phyloP scores from a whole-genome alignment of 73 alveolate genomes.

The Paramecium sonneborni region DNA sequence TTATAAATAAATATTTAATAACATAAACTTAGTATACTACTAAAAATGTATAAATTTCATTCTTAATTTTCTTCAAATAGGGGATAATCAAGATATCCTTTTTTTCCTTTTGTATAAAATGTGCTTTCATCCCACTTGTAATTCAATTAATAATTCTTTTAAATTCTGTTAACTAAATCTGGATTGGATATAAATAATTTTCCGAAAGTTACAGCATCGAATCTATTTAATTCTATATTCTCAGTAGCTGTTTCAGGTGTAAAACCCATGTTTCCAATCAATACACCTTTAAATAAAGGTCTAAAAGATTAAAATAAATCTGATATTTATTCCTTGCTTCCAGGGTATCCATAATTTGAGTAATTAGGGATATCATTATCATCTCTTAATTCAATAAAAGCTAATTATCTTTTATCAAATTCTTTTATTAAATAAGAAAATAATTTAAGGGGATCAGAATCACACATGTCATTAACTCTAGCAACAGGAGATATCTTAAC shows the following conservation, averaged over 20 bases:
- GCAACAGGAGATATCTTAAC: slow-evolving; percentile 70
- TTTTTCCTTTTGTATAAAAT: slow-evolving; percentile 34
- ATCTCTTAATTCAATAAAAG: slow-evolving; percentile 58
- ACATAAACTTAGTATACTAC: no score
- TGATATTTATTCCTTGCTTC: slow-evolving; percentile 44
- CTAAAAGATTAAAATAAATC: slow-evolving; percentile 45
- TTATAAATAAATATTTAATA: no score
- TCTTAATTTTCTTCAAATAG: neutral
- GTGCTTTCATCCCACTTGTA: slow-evolving; percentile 56
- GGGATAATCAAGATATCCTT: slow-evolving; percentile 59
- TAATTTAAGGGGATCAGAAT: slow-evolving; percentile 67
- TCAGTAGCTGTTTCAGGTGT: slow-evolving; percentile 26
- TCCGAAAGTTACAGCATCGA: slow-evolving; percentile 56
- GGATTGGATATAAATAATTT: slow-evolving; percentile 63
- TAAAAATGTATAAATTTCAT: neutral
- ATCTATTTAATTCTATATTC: neutral
- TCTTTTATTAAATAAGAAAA: slow-evolving; percentile 34
- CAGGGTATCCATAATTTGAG: neutral
- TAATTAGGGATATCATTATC: slow-evolving; percentile 42
- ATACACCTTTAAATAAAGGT: slow-evolving; percentile 39
- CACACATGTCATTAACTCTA: slow-evolving; percentile 62
- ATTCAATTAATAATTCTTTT: slow-evolving; percentile 45
- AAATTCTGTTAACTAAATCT: slow-evolving; percentile 35
- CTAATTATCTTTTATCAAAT: slow-evolving; percentile 13
- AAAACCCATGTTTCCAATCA: slow-evolving; percentile 36